These are phyloP conservation scores for Cinnamomum chago DNA, from an alignment of 164 flowering plant genomes.

Conservation along the genomic window DNA sequence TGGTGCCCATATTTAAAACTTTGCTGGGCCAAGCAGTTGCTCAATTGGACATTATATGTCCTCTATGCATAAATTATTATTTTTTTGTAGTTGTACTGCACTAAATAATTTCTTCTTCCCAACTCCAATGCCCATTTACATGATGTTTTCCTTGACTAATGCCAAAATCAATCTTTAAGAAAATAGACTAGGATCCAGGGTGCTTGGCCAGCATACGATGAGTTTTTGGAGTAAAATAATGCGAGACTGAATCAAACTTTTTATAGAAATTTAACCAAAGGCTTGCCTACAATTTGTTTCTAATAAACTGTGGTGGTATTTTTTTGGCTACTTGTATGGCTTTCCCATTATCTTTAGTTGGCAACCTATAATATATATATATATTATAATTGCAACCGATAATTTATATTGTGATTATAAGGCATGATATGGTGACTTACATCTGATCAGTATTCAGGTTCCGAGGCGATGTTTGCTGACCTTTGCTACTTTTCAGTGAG, in stretches of 20 bases:
- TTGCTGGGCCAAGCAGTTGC: too few species aligned
- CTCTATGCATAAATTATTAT: too few species aligned
- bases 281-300: neutral
- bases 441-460: constrained; percentile 49
- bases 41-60: too few species aligned
- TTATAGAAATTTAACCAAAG: neutral
- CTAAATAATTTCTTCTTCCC: too few species aligned
- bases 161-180: neutral
- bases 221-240: neutral
- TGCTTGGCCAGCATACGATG: neutral
- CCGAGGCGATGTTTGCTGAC: constrained; percentile 99
- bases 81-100: too few species aligned
- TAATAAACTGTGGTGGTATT: neutral
- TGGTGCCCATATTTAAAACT: too few species aligned
- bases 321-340: neutral
- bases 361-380: neutral
- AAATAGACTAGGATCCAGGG: neutral
- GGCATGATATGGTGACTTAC: neutral
- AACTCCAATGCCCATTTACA: neutral
- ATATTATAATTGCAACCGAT: too few species aligned
- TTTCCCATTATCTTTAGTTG: neutral
- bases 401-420: neutral
- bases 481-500: constrained; percentile 96
- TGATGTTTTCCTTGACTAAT: neutral
- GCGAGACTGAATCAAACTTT: neutral